Evolutionary conservation across 805 yeast genomes (phyloP).

Genomic region (Torulaspora delbrueckii): DNA sequence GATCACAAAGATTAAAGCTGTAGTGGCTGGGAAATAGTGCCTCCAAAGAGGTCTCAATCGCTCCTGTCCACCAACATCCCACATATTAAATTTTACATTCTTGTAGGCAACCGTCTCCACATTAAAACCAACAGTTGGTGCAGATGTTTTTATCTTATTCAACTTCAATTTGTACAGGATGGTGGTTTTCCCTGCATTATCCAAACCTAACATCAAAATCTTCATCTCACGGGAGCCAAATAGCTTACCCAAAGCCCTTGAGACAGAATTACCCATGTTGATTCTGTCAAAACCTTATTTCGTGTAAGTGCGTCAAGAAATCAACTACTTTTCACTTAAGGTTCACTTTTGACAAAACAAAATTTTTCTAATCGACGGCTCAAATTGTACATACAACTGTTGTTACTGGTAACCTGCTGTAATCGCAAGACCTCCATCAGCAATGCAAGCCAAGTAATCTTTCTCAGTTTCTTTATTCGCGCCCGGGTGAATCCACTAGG

Average conservation of each 20-base stretch:
- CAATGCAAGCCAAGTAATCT: too few relatives aligned
- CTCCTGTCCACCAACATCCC: constrained; percentile 97
- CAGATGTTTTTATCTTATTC: constrained; percentile 71
- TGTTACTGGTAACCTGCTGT: too few relatives aligned
- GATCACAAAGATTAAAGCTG: constrained; percentile 85
- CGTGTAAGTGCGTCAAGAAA: neutral
- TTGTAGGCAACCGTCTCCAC: constrained; percentile 81
- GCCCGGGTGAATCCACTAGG: too few relatives aligned
- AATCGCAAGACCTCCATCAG: too few relatives aligned
- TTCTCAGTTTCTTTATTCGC: too few relatives aligned
- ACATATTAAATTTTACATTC: constrained; percentile 77
- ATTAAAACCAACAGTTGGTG: constrained; percentile 92
- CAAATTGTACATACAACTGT: too few relatives aligned
- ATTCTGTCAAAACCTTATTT: neutral
- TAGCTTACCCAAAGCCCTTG: constrained; percentile 39
- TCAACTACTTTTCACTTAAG: neutral
- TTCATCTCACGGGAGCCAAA: constrained; percentile 55
- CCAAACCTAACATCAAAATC: constrained; percentile 86
- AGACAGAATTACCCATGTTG: constrained; percentile 34
- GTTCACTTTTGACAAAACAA: neutral
- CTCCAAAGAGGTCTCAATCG: constrained; percentile 91
- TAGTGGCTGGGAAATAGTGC: constrained; percentile 90
- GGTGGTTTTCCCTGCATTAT: constrained; percentile 90
- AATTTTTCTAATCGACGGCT: neutral
- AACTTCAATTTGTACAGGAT: constrained; percentile 77